Conservation (phyloP, 176 grass and related monocot species). For the Avena insularis region DNA sequence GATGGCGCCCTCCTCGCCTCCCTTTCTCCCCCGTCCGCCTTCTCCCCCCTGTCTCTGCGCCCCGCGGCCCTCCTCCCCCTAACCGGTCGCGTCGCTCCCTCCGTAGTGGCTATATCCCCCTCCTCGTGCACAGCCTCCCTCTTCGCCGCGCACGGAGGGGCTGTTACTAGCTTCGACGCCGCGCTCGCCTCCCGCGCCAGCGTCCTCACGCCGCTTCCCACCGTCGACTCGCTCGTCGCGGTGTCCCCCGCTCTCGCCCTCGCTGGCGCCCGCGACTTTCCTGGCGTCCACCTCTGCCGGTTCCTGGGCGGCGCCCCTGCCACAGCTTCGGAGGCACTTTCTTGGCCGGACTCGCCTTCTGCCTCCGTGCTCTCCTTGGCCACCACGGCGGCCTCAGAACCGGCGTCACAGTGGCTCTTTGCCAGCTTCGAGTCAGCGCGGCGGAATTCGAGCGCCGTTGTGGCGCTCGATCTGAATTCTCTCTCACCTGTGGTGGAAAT, state of each 20-base stretch:
- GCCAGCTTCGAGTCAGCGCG: constrained; percentile 78
- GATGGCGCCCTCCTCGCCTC: constrained; percentile 47
- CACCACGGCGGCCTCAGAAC: constrained; percentile 27
- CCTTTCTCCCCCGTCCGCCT: constrained; percentile 17
- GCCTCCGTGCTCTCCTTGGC: constrained; percentile 66
- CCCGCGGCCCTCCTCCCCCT: constrained; percentile 15
- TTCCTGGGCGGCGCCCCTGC: constrained; percentile 16
- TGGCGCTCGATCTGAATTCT: constrained; percentile 73
- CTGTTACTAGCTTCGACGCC: constrained; percentile 64
- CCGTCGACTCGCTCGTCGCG: constrained; percentile 70
- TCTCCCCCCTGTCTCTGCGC: background rate
- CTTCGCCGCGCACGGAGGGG: constrained; percentile 65
- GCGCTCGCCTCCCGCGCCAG: constrained; percentile 40
- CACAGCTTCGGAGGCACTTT: constrained; percentile 46
- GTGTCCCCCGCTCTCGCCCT: constrained; percentile 51
- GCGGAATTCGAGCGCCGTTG: constrained; percentile 73
- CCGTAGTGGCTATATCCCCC: constrained; percentile 45
- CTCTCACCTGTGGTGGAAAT: constrained; percentile 63
- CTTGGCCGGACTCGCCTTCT: constrained; percentile 60
- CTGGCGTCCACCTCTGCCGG: constrained; percentile 68
- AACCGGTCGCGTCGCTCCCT: constrained; percentile 26
- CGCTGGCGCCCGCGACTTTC: constrained; percentile 68
- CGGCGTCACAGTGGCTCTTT: constrained; percentile 48
- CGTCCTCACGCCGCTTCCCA: constrained; percentile 66
- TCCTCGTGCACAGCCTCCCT: constrained; percentile 46